phyloP scores from a whole-genome alignment of 2,329 filamentous ascomycete species.

The Talaromyces atroroseus region DNA sequence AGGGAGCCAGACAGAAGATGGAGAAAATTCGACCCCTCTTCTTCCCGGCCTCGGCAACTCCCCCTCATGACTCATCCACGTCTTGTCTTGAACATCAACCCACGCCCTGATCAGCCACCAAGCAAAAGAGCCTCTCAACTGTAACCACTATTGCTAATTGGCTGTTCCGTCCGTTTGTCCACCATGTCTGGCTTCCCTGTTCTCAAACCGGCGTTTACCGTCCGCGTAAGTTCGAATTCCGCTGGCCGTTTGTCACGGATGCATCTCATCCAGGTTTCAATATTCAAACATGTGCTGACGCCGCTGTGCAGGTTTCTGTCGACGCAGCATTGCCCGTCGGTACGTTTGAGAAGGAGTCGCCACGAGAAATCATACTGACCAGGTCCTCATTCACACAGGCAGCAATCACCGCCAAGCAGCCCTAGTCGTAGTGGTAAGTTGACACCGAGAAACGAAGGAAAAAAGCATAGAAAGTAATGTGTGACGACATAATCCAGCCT shows the following conservation, averaged over 20 bases:
- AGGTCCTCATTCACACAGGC: constrained; percentile 20
- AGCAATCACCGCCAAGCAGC: constrained; percentile 30
- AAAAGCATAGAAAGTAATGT: background rate
- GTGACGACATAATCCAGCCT: constrained; percentile 25
- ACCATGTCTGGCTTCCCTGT: constrained; percentile 34
- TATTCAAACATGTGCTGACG: background rate
- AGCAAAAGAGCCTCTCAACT: background rate
- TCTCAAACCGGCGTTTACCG: constrained; percentile 37
- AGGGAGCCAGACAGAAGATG: no score
- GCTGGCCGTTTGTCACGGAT: background rate
- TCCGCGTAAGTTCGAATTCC: constrained; percentile 24
- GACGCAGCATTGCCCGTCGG: constrained; percentile 27
- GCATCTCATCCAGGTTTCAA: background rate
- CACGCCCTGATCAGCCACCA: background rate
- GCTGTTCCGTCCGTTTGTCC: background rate
- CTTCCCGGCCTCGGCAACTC: background rate
- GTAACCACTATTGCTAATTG: background rate
- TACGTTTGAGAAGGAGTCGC: constrained; percentile 16
- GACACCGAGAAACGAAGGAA: background rate
- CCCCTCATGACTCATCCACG: background rate
- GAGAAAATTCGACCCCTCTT: no score
- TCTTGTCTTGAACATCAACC: background rate
- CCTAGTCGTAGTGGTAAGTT: constrained; percentile 35
- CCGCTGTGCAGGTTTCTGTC: constrained; percentile 25
- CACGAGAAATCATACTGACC: background rate